Conservation (phyloP, 2,329 filamentous ascomycete species). For the Aspergillus floridensis region DNA sequence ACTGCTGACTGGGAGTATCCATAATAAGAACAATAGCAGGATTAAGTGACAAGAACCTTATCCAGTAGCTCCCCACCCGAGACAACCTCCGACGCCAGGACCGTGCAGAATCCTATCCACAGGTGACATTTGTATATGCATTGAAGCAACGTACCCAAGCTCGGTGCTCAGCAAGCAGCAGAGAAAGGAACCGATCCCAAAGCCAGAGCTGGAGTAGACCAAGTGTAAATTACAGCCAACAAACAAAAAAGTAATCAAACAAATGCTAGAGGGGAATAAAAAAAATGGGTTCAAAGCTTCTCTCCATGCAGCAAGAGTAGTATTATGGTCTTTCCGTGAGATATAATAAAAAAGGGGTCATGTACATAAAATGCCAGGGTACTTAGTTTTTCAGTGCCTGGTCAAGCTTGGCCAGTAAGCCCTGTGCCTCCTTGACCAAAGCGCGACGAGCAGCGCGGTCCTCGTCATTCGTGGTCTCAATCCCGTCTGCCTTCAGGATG, state of each 20-base stretch:
- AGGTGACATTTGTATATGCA: neutral
- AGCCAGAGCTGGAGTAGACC: neutral
- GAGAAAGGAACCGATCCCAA: neutral
- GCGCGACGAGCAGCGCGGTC: conserved; percentile 52
- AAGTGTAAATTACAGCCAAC: neutral
- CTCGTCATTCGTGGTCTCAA: conserved; percentile 69
- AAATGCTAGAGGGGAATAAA: neutral
- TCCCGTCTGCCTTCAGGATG: conserved; percentile 61
- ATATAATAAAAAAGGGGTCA: neutral
- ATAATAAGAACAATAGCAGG: neutral
- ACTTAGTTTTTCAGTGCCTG: conserved; percentile 21
- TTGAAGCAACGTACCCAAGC: neutral
- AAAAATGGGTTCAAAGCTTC: neutral
- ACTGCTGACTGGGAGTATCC: neutral
- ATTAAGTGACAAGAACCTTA: neutral
- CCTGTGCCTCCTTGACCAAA: conserved; percentile 44
- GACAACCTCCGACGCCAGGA: neutral
- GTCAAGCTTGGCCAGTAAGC: conserved; percentile 40
- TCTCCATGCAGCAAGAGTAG: neutral
- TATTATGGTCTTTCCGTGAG: conserved; percentile 1
- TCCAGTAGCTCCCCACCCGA: neutral
- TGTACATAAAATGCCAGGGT: neutral
- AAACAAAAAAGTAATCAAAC: conserved; percentile 2
- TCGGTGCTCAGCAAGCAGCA: neutral
- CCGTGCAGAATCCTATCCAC: neutral